phyloP scores from a whole-genome alignment of 2,329 filamentous ascomycete genomes.

The Ophiocordyceps unilateralis region DNA sequence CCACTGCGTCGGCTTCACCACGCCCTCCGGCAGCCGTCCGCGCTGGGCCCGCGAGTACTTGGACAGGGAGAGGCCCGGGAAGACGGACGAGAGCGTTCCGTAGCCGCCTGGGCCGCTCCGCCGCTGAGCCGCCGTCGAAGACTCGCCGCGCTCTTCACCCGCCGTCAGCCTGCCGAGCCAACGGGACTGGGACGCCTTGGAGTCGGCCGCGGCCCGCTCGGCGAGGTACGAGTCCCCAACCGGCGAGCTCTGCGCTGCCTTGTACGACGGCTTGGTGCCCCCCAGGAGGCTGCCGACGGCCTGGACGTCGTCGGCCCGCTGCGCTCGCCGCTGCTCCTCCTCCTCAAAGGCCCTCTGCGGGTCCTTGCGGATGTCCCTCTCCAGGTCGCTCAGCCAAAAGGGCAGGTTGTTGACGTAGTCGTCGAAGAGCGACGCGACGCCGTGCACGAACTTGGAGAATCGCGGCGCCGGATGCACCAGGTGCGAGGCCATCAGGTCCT shows the following conservation, averaged over 20 bases:
- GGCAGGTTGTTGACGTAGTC: conserved; percentile 92
- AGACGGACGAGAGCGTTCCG: conserved; percentile 49
- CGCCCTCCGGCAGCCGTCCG: conserved; percentile 59
- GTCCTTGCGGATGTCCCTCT: conserved; percentile 85
- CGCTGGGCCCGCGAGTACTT: conserved; percentile 47
- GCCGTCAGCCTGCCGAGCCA: conserved; percentile 10
- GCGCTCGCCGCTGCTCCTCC: conserved; percentile 70
- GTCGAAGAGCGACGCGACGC: conserved; percentile 80
- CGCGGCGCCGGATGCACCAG: conserved; percentile 75
- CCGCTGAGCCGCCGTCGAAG: conserved; percentile 17
- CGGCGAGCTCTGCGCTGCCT: conserved; percentile 47
- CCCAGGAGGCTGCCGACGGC: conserved; percentile 80
- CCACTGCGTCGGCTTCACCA: conserved; percentile 70
- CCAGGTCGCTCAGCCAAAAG: conserved; percentile 87
- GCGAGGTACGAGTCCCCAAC: conserved; percentile 47
- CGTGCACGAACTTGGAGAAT: conserved; percentile 96
- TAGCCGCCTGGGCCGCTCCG: conserved; percentile 21
- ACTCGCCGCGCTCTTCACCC: conserved; percentile 18
- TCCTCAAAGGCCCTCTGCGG: conserved; percentile 81
- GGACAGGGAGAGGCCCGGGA: conserved; percentile 69
- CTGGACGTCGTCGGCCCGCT: conserved; percentile 69
- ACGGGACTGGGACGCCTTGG: conserved; percentile 14
- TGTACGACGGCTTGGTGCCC: conserved; percentile 39
- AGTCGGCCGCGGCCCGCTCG: conserved; percentile 33
- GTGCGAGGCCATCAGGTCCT: conserved; percentile 84